Evolutionary conservation across 805 yeast genomes (phyloP), one percentile per base, ranked within the genome.

Genomic region (Schwanniomyces polymorphus): DNA sequence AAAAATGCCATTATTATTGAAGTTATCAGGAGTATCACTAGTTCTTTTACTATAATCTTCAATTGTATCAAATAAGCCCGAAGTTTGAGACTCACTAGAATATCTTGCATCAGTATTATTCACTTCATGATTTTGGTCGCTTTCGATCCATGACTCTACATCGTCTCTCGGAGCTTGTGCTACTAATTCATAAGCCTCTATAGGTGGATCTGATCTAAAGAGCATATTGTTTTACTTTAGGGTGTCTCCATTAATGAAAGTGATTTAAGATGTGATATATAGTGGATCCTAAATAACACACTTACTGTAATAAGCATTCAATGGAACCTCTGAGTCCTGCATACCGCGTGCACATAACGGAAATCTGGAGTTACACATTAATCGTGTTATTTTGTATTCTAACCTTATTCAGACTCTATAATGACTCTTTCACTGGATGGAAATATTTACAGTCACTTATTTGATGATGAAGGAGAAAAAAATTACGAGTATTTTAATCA

Each of bases 11-110:
- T 56, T 58, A 27, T 52, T 43, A 35, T 52, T 44, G 54, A 67
- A 67, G 42, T 58, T 55, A 21, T 63, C 65, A 7, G 10, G 37
- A 2, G 48, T 47, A 3, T 45, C 47, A 7, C 21, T 39, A 11
- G 40, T 39, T n/a, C 39, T 18, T 8, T 21, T 33, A 17, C 59
- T 41, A 46, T 42, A 51, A 8, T 52, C 54, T 38, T 62, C 64
- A 12, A 72, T 61, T 12, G 57, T 59, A n/a, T 61, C 64, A 44
- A 72, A 64, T 5, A 70, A 26, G 7, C 37, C 52, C 0, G 76
- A 72, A 4, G 63, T 50, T 38, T 37, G 45, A 11, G 63, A 56
- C 4, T 50, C 59, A 7, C 37, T 40, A 2, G 65, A 61, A 17
- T 16, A 33, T 34, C 47, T 18, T 10, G 29, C 2, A 12, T 10